A percentile compares a stretch with the other conserved stretches of the same genome.
phyloP scores from a whole-genome alignment of 2,329 filamentous ascomycete genomes.

The Madurella mycetomatis region DNA sequence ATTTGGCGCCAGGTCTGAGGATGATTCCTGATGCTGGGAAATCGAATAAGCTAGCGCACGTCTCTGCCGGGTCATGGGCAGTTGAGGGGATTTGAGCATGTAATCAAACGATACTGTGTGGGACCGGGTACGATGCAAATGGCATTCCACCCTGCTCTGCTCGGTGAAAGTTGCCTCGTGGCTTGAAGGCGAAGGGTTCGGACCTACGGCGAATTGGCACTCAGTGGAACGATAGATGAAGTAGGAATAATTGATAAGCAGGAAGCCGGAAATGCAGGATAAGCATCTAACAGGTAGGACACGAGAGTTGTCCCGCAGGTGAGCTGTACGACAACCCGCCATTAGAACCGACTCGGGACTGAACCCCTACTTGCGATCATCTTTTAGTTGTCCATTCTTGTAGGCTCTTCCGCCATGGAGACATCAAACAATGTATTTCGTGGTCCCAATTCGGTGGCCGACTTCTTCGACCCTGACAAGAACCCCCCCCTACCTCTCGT shows the following conservation, averaged over 20 bases:
- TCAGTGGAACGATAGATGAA: too few relatives aligned
- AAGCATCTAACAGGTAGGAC: too few relatives aligned
- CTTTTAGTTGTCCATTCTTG: background rate
- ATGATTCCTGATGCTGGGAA: background rate
- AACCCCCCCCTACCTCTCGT: conserved; percentile 57
- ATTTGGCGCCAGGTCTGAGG: too few relatives aligned
- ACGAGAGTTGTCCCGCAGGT: background rate
- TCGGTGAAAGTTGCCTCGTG: background rate
- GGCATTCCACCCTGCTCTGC: background rate
- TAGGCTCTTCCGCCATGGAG: background rate
- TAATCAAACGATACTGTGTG: background rate
- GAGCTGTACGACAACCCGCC: too few relatives aligned
- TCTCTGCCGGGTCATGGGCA: background rate
- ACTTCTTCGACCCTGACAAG: conserved; percentile 57
- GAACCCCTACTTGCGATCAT: background rate
- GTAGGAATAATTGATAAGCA: too few relatives aligned
- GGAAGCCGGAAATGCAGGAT: too few relatives aligned
- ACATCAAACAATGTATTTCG: conserved; percentile 49
- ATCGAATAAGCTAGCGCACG: background rate
- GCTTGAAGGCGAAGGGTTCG: too few relatives aligned
- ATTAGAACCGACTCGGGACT: too few relatives aligned
- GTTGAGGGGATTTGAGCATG: background rate
- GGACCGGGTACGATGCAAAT: background rate
- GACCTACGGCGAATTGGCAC: too few relatives aligned
- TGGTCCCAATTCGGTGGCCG: conserved; percentile 51